phyloP scores from a whole-genome alignment of 2,329 filamentous ascomycete genomes.

The Aspergillus aculeatinus region DNA sequence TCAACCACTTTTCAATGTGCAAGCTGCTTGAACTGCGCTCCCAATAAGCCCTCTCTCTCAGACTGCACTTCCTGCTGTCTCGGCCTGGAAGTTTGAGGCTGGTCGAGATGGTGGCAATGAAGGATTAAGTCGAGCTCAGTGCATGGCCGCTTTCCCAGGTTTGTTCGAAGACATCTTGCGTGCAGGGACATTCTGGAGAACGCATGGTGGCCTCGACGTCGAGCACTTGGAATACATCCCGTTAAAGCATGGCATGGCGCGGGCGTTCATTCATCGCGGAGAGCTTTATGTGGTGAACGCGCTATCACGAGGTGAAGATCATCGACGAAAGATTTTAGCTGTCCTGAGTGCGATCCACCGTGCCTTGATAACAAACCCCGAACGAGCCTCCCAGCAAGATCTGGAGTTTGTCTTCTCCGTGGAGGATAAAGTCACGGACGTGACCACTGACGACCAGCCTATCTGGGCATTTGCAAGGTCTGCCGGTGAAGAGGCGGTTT shows the following conservation, averaged over 20 bases:
- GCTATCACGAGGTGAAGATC: slow-evolving; percentile 36
- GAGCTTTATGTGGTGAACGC: slow-evolving; percentile 34
- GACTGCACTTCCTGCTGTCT: slow-evolving; percentile 11
- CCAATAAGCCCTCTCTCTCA: slow-evolving; percentile 8
- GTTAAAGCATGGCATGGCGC: slow-evolving; percentile 34
- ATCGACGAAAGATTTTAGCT: slow-evolving; percentile 40
- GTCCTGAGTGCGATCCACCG: slow-evolving; percentile 51
- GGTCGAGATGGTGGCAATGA: slow-evolving; percentile 34
- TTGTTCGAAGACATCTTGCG: slow-evolving; percentile 38
- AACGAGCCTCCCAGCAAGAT: slow-evolving; percentile 37
- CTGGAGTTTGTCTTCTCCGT: slow-evolving; percentile 50
- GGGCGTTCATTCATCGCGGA: slow-evolving; percentile 34
- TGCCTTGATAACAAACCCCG: slow-evolving; percentile 44
- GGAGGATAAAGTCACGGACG: slow-evolving; percentile 46
- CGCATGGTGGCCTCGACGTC: slow-evolving; percentile 24
- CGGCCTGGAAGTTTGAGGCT: slow-evolving; percentile 33
- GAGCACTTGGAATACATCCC: slow-evolving; percentile 31
- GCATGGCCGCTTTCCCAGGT: slow-evolving; percentile 35
- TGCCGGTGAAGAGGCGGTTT: slow-evolving; percentile 43
- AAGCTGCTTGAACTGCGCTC: slow-evolving; percentile 33
- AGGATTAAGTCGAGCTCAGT: slow-evolving; percentile 29
- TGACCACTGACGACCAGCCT: slow-evolving; percentile 34
- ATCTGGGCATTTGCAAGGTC: slow-evolving; percentile 47
- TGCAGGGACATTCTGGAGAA: slow-evolving; percentile 30
- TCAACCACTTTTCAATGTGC: slow-evolving; percentile 41